Base-by-base conservation (phyloP, 2,329 filamentous ascomycete species). In the Penicillium nordicum region DNA sequence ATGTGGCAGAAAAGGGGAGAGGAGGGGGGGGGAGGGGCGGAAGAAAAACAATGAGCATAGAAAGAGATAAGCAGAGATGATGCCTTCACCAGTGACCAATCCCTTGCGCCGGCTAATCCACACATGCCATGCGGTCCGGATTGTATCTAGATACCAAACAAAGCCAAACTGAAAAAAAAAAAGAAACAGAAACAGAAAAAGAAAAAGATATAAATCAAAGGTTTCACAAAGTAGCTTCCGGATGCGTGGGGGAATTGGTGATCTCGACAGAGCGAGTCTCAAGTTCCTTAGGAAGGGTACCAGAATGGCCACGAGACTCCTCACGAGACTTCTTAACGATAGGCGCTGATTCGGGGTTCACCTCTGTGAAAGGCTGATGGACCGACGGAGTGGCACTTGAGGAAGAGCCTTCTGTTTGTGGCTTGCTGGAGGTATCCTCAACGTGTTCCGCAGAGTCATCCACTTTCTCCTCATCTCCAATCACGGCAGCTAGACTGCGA, bases 401-500 rank as follows among this genome's bases (percentile, higher is more conserved):
- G 18, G 18, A 18, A 8, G 69, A 66, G 5, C 66, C 64, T 41
- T 69, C 67, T 2, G 55, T 57, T n/a, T 62, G 57, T 18, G 58
- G 49, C 7, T 49, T 57, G n/a, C 58, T 49, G 10, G 57, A 53
- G 29, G 66, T 55, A 55, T 76, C 62, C 59, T 78, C 76, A 36
- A 74, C 69, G 59, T 76, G 73, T 47, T 74, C 73, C 5, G 65
- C 53, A 37, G 67, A 65, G 51, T 66, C 69, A 7, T 72, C 72
- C 9, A 69, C 69, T 55, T 81, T 79, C 41, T 86, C 83, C 48
- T 86, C 82, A 38, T 82, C 85, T 0, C 87, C 89, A 30, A 97
- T 89, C 71, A 95, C 90, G 59, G 90, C 89, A 2, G 90, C 89
- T 23, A 97, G 77, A 64, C 91, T 96, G 54, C 86, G 82, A 70